A percentile compares a stretch with the other conserved stretches of the same genome.
These are phyloP conservation scores for Allium cepa DNA, from an alignment of 106 monocot species.

Conservation along the genomic window DNA sequence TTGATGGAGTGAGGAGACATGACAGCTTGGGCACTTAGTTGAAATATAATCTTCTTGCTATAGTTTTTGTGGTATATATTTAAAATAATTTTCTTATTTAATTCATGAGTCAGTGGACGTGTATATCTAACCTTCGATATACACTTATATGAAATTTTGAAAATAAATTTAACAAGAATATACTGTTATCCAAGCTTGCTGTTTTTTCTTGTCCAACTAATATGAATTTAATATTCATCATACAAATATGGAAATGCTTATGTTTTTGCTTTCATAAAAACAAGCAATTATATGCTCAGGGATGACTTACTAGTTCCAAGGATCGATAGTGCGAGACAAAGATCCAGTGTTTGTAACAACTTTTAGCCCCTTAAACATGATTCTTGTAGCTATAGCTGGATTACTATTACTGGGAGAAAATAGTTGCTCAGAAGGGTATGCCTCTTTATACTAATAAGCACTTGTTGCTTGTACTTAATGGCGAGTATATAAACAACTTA, in stretches of 20 bases:
- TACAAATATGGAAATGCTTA: background rate
- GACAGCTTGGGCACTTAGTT: constrained; percentile 49
- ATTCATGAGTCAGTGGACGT: background rate
- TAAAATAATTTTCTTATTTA: background rate
- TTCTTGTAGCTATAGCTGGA: background rate
- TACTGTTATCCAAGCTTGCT: too few relatives aligned
- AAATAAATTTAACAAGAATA: background rate
- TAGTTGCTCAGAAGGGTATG: background rate
- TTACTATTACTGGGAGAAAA: constrained; percentile 4
- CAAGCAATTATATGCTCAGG: constrained; percentile 5
- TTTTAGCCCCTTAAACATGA: background rate
- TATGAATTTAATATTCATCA: background rate
- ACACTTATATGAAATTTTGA: background rate
- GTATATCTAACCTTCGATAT: background rate
- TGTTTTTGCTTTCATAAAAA: background rate
- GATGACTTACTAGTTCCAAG: background rate
- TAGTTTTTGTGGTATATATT: constrained; percentile 38
- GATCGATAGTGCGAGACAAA: background rate
- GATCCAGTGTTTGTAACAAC: background rate
- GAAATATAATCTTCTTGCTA: constrained; percentile 41
- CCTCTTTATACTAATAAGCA: background rate
- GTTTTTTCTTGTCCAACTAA: too few relatives aligned
- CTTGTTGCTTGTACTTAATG: background rate
- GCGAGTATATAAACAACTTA: too few relatives aligned
- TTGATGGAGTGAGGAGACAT: constrained; percentile 23